phyloP scores from a whole-genome alignment of 768 basidiomycete species.

The Suillus subalutaceus region DNA sequence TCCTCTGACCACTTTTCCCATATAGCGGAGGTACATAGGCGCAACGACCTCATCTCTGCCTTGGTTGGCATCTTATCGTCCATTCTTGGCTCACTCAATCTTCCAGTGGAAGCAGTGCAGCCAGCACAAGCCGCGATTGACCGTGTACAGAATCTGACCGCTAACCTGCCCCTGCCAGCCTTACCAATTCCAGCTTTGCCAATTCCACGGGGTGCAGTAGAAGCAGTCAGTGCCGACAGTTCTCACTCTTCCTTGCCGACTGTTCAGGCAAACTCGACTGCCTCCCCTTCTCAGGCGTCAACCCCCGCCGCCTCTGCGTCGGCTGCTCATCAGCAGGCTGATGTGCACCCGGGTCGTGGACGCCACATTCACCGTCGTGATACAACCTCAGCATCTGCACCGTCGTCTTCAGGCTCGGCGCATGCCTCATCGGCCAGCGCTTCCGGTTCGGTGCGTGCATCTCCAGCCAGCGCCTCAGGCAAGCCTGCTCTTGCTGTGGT shows the following conservation, averaged over 20 bases:
- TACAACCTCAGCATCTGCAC: not conserved
- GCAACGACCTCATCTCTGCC: not conserved
- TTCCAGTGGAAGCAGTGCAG: not conserved
- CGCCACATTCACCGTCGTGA: not conserved
- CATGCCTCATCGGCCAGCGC: not conserved
- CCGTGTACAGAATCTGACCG: not conserved
- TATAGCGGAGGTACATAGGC: constrained; percentile 1
- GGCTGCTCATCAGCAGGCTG: not conserved
- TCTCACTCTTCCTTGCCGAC: not conserved
- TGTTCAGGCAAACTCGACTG: not conserved
- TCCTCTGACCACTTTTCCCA: not conserved
- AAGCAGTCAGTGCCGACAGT: not conserved
- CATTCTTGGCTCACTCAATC: not conserved
- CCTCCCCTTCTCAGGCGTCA: not conserved
- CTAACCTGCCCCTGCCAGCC: not conserved
- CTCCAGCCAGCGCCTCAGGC: not conserved
- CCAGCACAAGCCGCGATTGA: not conserved
- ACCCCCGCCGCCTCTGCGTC: not conserved
- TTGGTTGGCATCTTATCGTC: fast-evolving
- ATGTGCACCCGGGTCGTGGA: not conserved
- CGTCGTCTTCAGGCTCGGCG: not conserved
- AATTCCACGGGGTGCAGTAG: not conserved
- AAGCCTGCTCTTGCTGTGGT: constrained; percentile 4
- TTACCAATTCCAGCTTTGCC: not conserved
- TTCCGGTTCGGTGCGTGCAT: not conserved